Percentiles rank a stretch among this genome's conserved stretches.
Evolutionary conservation across 106 monocot species (phyloP).

Genomic region (Dendrobium officinale): DNA sequence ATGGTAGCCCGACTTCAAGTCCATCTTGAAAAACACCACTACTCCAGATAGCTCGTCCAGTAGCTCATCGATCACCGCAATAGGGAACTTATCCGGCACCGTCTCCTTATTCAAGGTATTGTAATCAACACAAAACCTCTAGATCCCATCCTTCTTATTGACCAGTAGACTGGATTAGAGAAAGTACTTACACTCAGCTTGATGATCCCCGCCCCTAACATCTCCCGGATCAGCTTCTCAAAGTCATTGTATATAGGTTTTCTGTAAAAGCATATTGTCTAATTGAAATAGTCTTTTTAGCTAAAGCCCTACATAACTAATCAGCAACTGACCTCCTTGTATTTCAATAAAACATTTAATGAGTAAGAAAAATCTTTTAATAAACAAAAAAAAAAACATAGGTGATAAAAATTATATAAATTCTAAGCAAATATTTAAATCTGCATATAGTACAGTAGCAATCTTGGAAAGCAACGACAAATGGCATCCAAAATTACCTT

Average conservation of each 20-base stretch:
- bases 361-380: background rate
- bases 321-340: background rate
- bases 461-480: background rate
- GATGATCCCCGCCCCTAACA: too few species aligned
- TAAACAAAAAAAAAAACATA: background rate
- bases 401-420: background rate
- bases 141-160: too few species aligned
- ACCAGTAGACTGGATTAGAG: too few species aligned
- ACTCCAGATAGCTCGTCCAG: too few species aligned
- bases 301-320: background rate
- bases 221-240: background rate
- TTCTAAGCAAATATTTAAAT: background rate
- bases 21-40: too few species aligned
- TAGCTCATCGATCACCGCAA: too few species aligned
- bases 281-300: background rate
- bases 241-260: background rate
- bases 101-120: too few species aligned
- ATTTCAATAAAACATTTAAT: background rate
- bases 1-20: too few species aligned
- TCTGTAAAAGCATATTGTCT: background rate
- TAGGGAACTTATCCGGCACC: too few species aligned
- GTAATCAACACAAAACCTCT: too few species aligned
- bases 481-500: constrained; percentile 25
- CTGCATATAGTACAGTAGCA: background rate
- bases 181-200: too few species aligned